Percentiles rank a stretch among this genome's conserved stretches.
phyloP scores from a whole-genome alignment of 78 protist genomes.

The Dictyostelium brefeldianum region DNA sequence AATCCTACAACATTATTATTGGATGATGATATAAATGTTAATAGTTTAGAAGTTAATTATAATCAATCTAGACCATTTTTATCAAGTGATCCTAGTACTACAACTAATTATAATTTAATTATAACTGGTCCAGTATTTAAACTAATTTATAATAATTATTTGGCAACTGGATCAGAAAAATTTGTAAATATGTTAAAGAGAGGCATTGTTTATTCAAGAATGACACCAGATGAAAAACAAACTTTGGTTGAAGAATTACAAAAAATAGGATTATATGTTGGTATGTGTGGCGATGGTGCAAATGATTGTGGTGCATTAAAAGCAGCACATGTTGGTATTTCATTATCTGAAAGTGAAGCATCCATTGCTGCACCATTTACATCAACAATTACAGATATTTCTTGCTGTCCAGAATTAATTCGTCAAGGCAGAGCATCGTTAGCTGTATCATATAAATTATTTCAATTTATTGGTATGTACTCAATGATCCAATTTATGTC shows the following conservation, averaged over 20 bases:
- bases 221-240: conserved; percentile 90
- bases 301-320: conserved; percentile 99
- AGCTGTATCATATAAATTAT: conserved; percentile 95
- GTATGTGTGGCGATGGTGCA: conserved; percentile 99
- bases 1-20: conserved; percentile 17
- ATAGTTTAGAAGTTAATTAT: too few relatives aligned
- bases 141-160: conserved; percentile 17
- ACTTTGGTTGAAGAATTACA: conserved; percentile 73
- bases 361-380: conserved; percentile 99
- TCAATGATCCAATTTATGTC: conserved; percentile 92
- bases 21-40: not conserved
- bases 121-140: conserved; percentile 68
- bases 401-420: conserved; percentile 28
- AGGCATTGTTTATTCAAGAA: conserved; percentile 87
- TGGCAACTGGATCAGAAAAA: not conserved
- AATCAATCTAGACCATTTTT: too few relatives aligned
- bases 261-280: conserved; percentile 76
- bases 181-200: conserved; percentile 7
- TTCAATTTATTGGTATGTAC: conserved; percentile 96
- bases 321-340: conserved; percentile 96
- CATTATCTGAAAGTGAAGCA: conserved; percentile 95
- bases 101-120: not conserved
- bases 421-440: conserved; percentile 95
- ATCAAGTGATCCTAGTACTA: too few relatives aligned
- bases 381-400: conserved; percentile 76